Percentiles rank a stretch among this genome's conserved stretches.
phyloP scores from a whole-genome alignment of 192 early-diverging fungal genomes.

The Polychytrium aggregatum region DNA sequence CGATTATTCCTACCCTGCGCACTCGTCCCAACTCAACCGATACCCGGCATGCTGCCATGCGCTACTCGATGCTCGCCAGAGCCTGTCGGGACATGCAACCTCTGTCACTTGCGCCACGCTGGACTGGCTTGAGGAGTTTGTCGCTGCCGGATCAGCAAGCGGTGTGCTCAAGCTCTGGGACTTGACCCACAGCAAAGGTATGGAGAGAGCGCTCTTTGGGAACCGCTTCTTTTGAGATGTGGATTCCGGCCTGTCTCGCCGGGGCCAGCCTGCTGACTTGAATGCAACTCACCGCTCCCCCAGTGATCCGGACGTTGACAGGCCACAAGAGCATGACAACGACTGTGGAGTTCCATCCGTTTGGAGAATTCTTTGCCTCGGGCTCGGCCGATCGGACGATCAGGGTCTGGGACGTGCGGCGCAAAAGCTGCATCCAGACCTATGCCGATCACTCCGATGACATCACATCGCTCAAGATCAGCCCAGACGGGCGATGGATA shows the following conservation, averaged over 20 bases:
- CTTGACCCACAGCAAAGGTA: slow-evolving; percentile 44
- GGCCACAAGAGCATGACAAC: slow-evolving; percentile 33
- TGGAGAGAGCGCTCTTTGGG: too few species aligned
- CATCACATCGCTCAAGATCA: slow-evolving; percentile 31
- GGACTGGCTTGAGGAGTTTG: slow-evolving; percentile 50
- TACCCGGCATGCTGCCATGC: too few species aligned
- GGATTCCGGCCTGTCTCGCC: background rate
- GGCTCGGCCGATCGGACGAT: slow-evolving; percentile 38
- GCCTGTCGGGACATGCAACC: slow-evolving; percentile 28
- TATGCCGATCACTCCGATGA: slow-evolving; percentile 28
- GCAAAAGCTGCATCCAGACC: slow-evolving; percentile 53
- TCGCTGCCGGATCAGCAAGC: slow-evolving; percentile 34
- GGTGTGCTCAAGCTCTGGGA: slow-evolving; percentile 56
- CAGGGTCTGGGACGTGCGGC: slow-evolving; percentile 52
- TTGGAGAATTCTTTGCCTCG: slow-evolving; percentile 57
- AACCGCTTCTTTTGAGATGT: background rate
- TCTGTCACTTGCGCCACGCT: slow-evolving; percentile 38
- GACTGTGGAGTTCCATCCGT: slow-evolving; percentile 51
- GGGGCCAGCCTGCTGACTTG: too few species aligned
- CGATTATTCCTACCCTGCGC: too few species aligned
- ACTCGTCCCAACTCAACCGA: too few species aligned
- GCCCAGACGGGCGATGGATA: slow-evolving; percentile 54
- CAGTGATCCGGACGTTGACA: slow-evolving; percentile 42
- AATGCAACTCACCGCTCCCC: too few species aligned
- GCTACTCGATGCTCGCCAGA: slow-evolving; percentile 9